phyloP scores from a whole-genome alignment of 371 early-diverging fungal genomes.

The Mortierella sp. region DNA sequence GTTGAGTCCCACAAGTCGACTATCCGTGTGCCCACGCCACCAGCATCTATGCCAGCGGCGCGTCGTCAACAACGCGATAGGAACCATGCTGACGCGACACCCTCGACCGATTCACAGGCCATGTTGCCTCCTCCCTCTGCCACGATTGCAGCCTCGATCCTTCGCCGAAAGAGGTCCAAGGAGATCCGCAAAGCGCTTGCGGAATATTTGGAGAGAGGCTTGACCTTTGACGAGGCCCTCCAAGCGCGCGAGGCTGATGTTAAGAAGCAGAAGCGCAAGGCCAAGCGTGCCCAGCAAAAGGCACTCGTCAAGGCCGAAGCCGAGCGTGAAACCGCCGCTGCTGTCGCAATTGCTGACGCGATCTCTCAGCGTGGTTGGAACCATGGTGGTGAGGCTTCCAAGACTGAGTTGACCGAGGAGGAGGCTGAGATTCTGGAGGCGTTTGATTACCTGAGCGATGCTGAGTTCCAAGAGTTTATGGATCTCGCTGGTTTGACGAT shows the following conservation, averaged over 20 bases:
- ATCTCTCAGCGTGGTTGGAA: slow-evolving; percentile 31
- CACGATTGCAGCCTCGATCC: slow-evolving; percentile 12
- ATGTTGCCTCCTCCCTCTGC: background rate
- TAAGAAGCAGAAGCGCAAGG: slow-evolving; percentile 30
- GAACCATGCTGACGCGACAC: background rate
- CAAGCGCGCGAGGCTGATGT: slow-evolving; percentile 30
- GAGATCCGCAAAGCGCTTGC: slow-evolving; percentile 41
- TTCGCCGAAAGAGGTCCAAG: slow-evolving; percentile 48
- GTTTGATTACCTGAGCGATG: slow-evolving; percentile 50
- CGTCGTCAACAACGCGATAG: background rate
- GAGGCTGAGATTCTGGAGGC: slow-evolving; percentile 54
- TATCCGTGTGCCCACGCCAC: background rate
- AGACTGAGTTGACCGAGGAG: slow-evolving; percentile 33
- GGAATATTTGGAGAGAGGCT: slow-evolving; percentile 32
- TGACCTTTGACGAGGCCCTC: slow-evolving; percentile 36
- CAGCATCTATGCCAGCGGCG: background rate
- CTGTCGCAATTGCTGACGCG: slow-evolving; percentile 41
- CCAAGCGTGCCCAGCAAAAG: slow-evolving; percentile 35
- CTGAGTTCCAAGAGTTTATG: slow-evolving; percentile 52
- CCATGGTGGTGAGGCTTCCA: background rate
- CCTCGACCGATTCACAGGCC: background rate
- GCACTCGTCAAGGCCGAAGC: slow-evolving; percentile 41
- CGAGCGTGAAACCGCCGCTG: slow-evolving; percentile 38
- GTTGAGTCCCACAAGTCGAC: background rate
- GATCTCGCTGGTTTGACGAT: slow-evolving; percentile 43